A percentile compares a stretch with the other conserved stretches of the same genome.
Conservation (phyloP, 805 yeast genomes). For the Ogataea allantospora region DNA sequence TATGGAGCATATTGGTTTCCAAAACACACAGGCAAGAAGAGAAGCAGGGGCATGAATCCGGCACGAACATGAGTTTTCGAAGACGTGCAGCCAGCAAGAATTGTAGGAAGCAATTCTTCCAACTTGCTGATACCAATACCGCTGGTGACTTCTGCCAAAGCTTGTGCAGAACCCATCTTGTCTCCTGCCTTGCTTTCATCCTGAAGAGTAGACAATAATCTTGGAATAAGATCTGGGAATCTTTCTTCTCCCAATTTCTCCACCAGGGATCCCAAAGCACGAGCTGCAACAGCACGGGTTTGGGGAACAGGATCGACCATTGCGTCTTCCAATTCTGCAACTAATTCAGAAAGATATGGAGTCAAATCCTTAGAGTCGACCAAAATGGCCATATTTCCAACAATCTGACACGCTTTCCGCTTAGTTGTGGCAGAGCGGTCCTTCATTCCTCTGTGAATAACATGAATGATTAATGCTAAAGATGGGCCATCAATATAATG, state of each 20-base stretch:
- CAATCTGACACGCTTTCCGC: conserved; percentile 94
- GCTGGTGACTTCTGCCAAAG: conserved; percentile 86
- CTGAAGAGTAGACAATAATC: conserved; percentile 68
- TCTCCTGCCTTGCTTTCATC: conserved; percentile 85
- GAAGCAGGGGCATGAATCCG: conserved; percentile 85
- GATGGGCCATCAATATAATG: conserved; percentile 99
- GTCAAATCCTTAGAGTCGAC: conserved; percentile 84
- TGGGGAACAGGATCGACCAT: conserved; percentile 99
- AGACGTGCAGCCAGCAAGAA: conserved; percentile 68
- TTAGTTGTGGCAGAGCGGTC: conserved; percentile 93
- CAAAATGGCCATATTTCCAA: conserved; percentile 96
- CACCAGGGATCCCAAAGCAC: conserved; percentile 94
- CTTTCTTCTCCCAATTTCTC: conserved; percentile 95
- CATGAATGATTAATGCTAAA: conserved; percentile 89
- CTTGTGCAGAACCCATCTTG: conserved; percentile 96
- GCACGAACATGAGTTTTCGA: conserved; percentile 76
- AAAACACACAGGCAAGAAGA: conserved; percentile 91
- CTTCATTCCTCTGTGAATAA: conserved; percentile 90
- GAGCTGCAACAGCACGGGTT: conserved; percentile 95
- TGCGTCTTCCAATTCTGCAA: conserved; percentile 81
- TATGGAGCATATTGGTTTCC: conserved; percentile 91
- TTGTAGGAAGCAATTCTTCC: conserved; percentile 83
- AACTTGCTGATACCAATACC: conserved; percentile 87
- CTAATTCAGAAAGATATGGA: conserved; percentile 77
- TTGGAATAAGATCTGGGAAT: conserved; percentile 88